A percentile compares a stretch with the other conserved stretches of the same genome.
Evolutionary conservation across 2,329 filamentous ascomycete genomes (phyloP).

Genomic region (Trichoderma koningii): DNA sequence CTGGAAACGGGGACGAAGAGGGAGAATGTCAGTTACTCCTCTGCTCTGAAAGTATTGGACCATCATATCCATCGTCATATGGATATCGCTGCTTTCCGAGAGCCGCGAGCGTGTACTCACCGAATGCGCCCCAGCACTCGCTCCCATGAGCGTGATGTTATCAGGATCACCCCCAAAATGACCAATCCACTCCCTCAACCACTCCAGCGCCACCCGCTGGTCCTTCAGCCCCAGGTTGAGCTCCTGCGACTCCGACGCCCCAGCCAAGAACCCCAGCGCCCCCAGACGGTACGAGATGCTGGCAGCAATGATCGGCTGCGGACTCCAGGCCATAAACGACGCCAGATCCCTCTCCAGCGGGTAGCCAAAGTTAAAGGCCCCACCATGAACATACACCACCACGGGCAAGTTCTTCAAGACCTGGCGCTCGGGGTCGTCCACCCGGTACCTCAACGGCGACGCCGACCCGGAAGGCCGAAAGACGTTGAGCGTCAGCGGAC

Average conservation of each 20-base stretch:
- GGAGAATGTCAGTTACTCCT: neutral
- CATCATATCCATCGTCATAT: neutral
- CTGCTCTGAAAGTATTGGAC: no score
- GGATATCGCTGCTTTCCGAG: neutral
- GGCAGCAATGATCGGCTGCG: constrained; percentile 56
- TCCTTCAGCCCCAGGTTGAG: constrained; percentile 67
- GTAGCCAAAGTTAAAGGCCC: constrained; percentile 59
- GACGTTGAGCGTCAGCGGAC: constrained; percentile 57
- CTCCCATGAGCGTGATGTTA: constrained; percentile 63
- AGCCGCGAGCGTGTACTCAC: constrained; percentile 39
- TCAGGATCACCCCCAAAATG: constrained; percentile 61
- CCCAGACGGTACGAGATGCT: constrained; percentile 66
- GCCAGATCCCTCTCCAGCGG: constrained; percentile 60
- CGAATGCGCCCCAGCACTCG: constrained; percentile 64
- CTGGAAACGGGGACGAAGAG: constrained; percentile 38
- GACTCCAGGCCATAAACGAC: constrained; percentile 60
- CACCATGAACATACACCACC: constrained; percentile 64
- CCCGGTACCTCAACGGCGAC: constrained; percentile 4
- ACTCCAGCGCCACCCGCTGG: constrained; percentile 59
- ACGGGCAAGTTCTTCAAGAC: constrained; percentile 44
- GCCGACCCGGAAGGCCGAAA: constrained; percentile 42
- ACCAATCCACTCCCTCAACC: constrained; percentile 62
- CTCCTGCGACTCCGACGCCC: constrained; percentile 53
- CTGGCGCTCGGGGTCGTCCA: constrained; percentile 28
- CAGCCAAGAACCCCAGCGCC: constrained; percentile 68